Conservation (phyloP, 768 basidiomycete species). For the Russula griseocarnosa region DNA sequence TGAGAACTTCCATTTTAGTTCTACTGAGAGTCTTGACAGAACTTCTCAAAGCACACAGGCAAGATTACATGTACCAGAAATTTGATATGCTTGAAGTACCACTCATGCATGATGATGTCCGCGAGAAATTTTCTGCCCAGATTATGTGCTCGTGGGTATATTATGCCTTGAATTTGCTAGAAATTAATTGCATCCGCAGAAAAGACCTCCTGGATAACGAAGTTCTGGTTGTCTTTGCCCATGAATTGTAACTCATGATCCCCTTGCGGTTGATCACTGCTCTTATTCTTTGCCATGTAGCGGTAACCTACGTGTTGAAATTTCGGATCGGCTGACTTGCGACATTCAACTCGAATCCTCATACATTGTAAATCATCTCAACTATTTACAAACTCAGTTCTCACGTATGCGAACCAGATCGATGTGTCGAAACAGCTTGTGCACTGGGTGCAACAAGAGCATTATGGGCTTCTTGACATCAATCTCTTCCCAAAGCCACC, state of each 20-base stretch:
- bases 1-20: not conserved
- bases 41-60: slow-evolving; percentile 85
- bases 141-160: slow-evolving; percentile 81
- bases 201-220: slow-evolving; percentile 71
- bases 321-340: slow-evolving; percentile 67
- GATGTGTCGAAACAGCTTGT: slow-evolving; percentile 81
- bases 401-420: slow-evolving; percentile 50
- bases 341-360: slow-evolving; percentile 77
- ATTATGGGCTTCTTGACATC: slow-evolving; percentile 78
- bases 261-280: not conserved
- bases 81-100: slow-evolving; percentile 81
- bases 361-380: slow-evolving; percentile 58
- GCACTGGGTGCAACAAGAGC: slow-evolving; percentile 63
- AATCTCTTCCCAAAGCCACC: slow-evolving; percentile 64
- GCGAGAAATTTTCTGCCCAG: slow-evolving; percentile 73
- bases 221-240: slow-evolving; percentile 81
- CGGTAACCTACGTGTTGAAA: slow-evolving; percentile 81
- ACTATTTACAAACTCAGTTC: not conserved
- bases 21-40: slow-evolving; percentile 42
- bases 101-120: slow-evolving; percentile 59
- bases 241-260: slow-evolving; percentile 71
- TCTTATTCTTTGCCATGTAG: slow-evolving; percentile 39
- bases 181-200: slow-evolving; percentile 39
- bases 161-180: not conserved
- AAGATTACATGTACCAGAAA: slow-evolving; percentile 70